phyloP scores from a whole-genome alignment of 371 early-diverging fungal genomes.

The Mortierella sp. region DNA sequence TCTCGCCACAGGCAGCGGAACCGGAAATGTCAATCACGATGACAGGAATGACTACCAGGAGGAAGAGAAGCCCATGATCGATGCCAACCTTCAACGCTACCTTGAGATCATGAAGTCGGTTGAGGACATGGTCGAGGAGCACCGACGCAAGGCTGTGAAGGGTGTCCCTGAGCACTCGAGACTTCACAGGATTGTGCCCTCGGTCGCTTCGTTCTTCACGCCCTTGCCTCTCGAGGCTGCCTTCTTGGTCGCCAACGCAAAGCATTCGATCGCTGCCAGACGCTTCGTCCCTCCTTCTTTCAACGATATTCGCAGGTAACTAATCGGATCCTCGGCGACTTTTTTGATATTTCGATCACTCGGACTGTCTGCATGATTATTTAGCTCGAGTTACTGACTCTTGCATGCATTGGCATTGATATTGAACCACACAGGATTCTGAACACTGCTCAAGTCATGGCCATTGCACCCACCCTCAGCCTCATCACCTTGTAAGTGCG shows the following conservation, averaged over 20 bases:
- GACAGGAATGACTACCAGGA: slow-evolving; percentile 54
- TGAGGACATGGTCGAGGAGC: slow-evolving; percentile 75
- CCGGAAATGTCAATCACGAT: slow-evolving; percentile 21
- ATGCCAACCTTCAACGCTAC: slow-evolving; percentile 66
- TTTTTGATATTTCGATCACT: neutral
- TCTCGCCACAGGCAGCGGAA: slow-evolving; percentile 3
- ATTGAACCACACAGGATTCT: slow-evolving; percentile 66
- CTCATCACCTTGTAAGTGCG: slow-evolving; percentile 78
- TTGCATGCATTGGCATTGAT: neutral
- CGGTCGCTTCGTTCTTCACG: slow-evolving; percentile 85
- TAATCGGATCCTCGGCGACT: neutral
- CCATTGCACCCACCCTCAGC: slow-evolving; percentile 63
- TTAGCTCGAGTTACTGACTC: neutral
- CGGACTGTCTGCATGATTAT: neutral
- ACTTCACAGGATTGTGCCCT: slow-evolving; percentile 80
- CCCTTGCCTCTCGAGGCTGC: slow-evolving; percentile 77
- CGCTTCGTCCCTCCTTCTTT: slow-evolving; percentile 87
- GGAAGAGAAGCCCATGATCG: slow-evolving; percentile 56
- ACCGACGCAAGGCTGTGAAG: slow-evolving; percentile 54
- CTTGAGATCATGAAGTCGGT: slow-evolving; percentile 79
- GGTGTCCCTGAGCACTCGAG: slow-evolving; percentile 79
- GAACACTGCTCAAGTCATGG: slow-evolving; percentile 84
- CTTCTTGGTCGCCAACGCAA: slow-evolving; percentile 72
- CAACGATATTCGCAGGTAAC: slow-evolving; percentile 83
- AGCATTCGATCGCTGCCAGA: slow-evolving; percentile 77